Percentiles rank a stretch among this genome's conserved stretches.
These are phyloP conservation scores for Eurotiales sp. DNA, from an alignment of 2,329 filamentous ascomycete genomes.

Conservation along the genomic window DNA sequence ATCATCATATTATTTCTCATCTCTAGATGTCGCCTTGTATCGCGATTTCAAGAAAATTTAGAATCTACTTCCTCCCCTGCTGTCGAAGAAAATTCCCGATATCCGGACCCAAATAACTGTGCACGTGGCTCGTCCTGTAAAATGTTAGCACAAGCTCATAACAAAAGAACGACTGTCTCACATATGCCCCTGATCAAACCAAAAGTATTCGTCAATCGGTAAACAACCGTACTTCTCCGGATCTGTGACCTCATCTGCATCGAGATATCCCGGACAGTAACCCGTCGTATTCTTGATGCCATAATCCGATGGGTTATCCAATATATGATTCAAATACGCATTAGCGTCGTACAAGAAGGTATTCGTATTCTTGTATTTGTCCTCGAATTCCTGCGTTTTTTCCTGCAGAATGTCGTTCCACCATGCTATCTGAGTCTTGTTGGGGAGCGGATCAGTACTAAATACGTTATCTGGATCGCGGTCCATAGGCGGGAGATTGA, in stretches of 20 bases:
- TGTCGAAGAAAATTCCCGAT: not conserved
- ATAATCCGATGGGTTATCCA: slow-evolving; percentile 40
- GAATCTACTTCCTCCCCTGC: no score
- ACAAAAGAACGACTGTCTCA: not conserved
- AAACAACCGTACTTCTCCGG: slow-evolving; percentile 46
- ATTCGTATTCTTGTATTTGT: slow-evolving; percentile 28
- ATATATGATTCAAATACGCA: slow-evolving; percentile 36
- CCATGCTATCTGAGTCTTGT: slow-evolving; percentile 43
- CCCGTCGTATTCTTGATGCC: slow-evolving; percentile 46
- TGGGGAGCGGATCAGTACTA: slow-evolving; percentile 36
- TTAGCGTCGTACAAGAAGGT: slow-evolving; percentile 47
- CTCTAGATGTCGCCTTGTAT: no score
- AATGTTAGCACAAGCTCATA: not conserved
- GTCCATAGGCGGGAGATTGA: slow-evolving; percentile 52
- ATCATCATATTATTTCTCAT: no score
- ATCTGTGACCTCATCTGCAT: slow-evolving; percentile 43
- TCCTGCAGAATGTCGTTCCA: slow-evolving; percentile 41
- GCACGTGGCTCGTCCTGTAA: not conserved
- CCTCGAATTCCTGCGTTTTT: slow-evolving; percentile 34
- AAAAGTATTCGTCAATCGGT: slow-evolving; percentile 44
- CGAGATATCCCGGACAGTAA: slow-evolving; percentile 45
- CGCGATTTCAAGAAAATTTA: no score
- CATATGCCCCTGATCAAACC: slow-evolving; percentile 49
- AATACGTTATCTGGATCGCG: slow-evolving; percentile 39
- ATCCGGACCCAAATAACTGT: not conserved